Conservation (phyloP, 495 filamentous ascomycete genomes). For the Astrothelium macrocarpum region DNA sequence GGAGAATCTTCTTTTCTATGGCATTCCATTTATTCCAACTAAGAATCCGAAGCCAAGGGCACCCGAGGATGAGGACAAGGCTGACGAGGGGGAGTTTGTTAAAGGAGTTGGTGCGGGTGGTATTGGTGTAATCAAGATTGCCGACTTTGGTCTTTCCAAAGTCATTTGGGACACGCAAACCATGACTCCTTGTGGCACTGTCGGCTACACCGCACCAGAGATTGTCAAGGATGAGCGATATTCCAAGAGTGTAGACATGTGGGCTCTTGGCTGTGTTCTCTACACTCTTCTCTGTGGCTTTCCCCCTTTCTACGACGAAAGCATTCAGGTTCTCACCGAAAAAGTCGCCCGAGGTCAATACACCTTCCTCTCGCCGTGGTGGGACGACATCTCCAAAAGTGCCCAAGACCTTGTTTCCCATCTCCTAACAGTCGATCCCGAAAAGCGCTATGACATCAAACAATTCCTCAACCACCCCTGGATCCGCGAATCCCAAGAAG, state of each 20-base stretch:
- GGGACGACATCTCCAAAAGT: slow-evolving; percentile 95
- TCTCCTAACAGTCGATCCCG: slow-evolving; percentile 83
- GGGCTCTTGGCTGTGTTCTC: slow-evolving; percentile 92
- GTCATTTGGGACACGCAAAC: slow-evolving; percentile 97
- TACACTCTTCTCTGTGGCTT: slow-evolving; percentile 96
- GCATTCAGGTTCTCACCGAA: slow-evolving; percentile 91
- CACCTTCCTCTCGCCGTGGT: slow-evolving; percentile 97
- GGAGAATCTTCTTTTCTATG: slow-evolving; percentile 91
- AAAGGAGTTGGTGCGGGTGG: slow-evolving; percentile 77
- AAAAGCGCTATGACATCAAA: slow-evolving; percentile 78
- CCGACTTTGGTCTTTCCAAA: slow-evolving; percentile 95
- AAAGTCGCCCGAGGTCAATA: slow-evolving; percentile 96
- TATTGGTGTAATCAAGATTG: slow-evolving; percentile 92
- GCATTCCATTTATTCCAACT: slow-evolving; percentile 68
- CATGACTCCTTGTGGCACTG: slow-evolving; percentile 98
- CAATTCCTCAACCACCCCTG: slow-evolving; percentile 89
- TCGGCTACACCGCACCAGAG: slow-evolving; percentile 97
- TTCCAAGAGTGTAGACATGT: slow-evolving; percentile 99
- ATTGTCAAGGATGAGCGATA: slow-evolving; percentile 99
- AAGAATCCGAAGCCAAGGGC: slow-evolving; percentile 66
- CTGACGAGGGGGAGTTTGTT: slow-evolving; percentile 90
- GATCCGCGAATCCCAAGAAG: slow-evolving; percentile 71
- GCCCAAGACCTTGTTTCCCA: slow-evolving; percentile 92
- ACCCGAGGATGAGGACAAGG: slow-evolving; percentile 92
- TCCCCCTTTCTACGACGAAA: slow-evolving; percentile 97